phyloP scores from a whole-genome alignment of 345 rosid species.

The Draba incana region DNA sequence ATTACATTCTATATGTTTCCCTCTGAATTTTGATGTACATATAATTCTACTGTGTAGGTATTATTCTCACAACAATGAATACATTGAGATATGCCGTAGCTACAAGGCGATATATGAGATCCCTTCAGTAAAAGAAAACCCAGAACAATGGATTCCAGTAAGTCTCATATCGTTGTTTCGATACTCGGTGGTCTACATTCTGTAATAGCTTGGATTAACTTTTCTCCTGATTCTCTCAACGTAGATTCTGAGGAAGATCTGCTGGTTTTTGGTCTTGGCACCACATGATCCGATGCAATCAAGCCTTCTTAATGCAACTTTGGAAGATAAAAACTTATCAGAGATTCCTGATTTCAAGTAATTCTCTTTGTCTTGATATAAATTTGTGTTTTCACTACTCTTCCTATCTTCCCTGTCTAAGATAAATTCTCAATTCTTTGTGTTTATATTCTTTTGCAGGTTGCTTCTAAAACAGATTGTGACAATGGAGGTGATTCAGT shows the following conservation, averaged over 20 bases:
- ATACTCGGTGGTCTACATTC: background rate
- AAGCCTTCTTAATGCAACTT: conserved; percentile 70
- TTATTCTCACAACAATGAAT: conserved; percentile 76
- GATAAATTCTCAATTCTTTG: background rate
- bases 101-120: conserved; percentile 91
- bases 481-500: conserved; percentile 88
- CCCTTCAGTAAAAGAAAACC: conserved; percentile 67
- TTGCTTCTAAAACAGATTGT: conserved; percentile 75
- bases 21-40: background rate
- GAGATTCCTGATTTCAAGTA: conserved; percentile 74
- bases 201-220: background rate
- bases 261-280: conserved; percentile 76
- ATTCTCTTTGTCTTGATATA: conserved; percentile 22
- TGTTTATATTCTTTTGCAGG: conserved; percentile 42
- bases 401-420: conserved; percentile 12
- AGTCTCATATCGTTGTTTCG: conserved; percentile 12
- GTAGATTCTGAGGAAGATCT: conserved; percentile 74
- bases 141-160: conserved; percentile 77
- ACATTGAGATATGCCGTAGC: conserved; percentile 91
- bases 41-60: conserved; percentile 56
- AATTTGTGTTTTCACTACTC: background rate
- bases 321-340: conserved; percentile 70
- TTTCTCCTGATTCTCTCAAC: conserved; percentile 4
- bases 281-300: conserved; percentile 88
- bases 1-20: background rate